phyloP scores from a whole-genome alignment of 805 yeast genomes.

The Ogataea ramenticola region DNA sequence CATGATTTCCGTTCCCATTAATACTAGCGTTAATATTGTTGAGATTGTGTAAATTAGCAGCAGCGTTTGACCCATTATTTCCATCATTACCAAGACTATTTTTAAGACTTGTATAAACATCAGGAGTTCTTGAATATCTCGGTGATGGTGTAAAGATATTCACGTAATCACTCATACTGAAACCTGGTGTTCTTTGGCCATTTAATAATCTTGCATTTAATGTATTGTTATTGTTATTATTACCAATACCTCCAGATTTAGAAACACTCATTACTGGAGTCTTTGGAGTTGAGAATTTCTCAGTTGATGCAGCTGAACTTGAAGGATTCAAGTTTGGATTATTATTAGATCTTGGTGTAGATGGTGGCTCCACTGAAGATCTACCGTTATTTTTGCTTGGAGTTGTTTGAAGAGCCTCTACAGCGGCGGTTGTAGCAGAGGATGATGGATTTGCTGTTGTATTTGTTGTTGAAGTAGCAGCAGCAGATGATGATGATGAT shows the following conservation, averaged over 20 bases:
- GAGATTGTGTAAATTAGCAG: not conserved
- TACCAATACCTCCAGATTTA: not conserved
- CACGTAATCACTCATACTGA: slow-evolving; percentile 78
- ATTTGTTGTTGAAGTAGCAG: too few relatives aligned
- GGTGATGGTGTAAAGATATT: slow-evolving; percentile 74
- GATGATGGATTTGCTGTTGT: slow-evolving; percentile 9
- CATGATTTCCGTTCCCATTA: not conserved
- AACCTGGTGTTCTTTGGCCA: slow-evolving; percentile 48
- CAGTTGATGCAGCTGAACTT: not conserved
- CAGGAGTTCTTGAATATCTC: slow-evolving; percentile 31
- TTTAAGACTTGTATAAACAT: slow-evolving; percentile 3
- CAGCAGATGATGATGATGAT: not conserved
- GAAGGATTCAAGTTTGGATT: not conserved
- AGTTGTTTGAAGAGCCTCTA: not conserved
- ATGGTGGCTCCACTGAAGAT: not conserved
- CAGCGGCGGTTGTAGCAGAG: not conserved
- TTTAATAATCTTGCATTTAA: slow-evolving; percentile 10
- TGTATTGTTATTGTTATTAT: not conserved
- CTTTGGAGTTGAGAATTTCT: slow-evolving; percentile 24
- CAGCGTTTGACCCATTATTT: not conserved
- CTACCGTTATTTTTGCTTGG: not conserved
- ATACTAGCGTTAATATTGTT: not conserved
- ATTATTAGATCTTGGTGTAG: not conserved
- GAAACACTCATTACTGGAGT: slow-evolving; percentile 10
- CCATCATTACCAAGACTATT: not conserved